Percentiles rank a stretch among this genome's conserved stretches.
phyloP scores from a whole-genome alignment of 2,329 filamentous ascomycete genomes.

The Triangularia verruculosa region DNA sequence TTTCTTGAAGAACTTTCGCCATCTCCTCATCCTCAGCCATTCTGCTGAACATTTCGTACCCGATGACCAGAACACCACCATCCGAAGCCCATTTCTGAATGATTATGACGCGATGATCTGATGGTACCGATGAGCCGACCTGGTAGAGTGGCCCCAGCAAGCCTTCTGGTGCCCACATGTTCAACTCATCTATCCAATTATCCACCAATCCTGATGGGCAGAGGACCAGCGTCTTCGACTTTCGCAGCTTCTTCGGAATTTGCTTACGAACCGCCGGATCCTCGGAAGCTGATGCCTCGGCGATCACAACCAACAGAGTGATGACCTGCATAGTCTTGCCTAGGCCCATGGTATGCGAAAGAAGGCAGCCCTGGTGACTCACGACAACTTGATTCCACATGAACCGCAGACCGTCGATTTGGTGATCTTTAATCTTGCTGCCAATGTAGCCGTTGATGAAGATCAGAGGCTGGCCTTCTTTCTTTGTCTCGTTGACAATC shows the following conservation, averaged over 20 bases:
- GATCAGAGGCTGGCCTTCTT: constrained; percentile 57
- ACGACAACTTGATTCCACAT: constrained; percentile 82
- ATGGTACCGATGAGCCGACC: constrained; percentile 42
- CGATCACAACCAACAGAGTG: constrained; percentile 72
- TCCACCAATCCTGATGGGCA: constrained; percentile 72
- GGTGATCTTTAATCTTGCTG: constrained; percentile 69
- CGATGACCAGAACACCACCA: constrained; percentile 74
- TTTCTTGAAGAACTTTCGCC: constrained; percentile 22
- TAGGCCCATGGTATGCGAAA: constrained; percentile 88
- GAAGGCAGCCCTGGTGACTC: constrained; percentile 65
- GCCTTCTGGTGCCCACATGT: constrained; percentile 61
- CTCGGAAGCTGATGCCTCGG: constrained; percentile 59
- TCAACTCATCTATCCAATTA: constrained; percentile 80
- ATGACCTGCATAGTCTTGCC: constrained; percentile 93
- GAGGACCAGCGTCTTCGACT: constrained; percentile 66
- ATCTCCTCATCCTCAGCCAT: constrained; percentile 38
- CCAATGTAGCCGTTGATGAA: constrained; percentile 65
- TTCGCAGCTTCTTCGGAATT: constrained; percentile 63
- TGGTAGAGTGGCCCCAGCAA: constrained; percentile 55
- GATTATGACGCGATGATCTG: constrained; percentile 39
- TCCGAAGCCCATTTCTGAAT: constrained; percentile 58
- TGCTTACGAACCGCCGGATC: constrained; percentile 59
- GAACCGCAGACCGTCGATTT: constrained; percentile 78
- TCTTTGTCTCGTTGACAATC: constrained; percentile 66
- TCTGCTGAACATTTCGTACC: constrained; percentile 66